Conservation (phyloP, 2,329 filamentous ascomycete genomes). For the Xylaria sp. region DNA sequence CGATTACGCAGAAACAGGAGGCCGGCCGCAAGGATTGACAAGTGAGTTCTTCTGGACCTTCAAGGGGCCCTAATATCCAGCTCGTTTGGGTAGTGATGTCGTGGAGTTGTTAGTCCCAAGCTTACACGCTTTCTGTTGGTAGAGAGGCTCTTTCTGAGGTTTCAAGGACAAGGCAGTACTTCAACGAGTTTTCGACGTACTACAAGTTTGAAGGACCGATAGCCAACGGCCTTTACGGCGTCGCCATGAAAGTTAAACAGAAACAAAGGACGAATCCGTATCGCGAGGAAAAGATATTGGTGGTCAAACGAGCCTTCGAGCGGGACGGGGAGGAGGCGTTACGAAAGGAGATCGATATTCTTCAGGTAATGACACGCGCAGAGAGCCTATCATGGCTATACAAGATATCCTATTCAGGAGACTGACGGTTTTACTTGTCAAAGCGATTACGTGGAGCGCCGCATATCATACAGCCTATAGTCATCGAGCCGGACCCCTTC, state of each 20-base stretch:
- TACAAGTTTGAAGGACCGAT: constrained; percentile 1
- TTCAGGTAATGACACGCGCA: neutral
- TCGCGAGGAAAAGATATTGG: neutral
- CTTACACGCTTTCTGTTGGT: neutral
- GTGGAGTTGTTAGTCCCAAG: neutral
- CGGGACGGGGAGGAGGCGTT: neutral
- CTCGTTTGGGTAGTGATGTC: neutral
- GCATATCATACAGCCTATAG: neutral
- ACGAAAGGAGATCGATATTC: neutral
- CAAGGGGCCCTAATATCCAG: neutral
- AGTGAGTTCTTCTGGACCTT: neutral
- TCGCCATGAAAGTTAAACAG: neutral
- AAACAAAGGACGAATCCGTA: neutral
- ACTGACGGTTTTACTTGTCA: neutral
- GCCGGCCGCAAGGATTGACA: neutral
- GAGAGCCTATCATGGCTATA: neutral
- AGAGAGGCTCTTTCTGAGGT: neutral
- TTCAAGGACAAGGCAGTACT: neutral
- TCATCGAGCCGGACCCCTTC: neutral
- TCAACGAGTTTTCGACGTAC: neutral
- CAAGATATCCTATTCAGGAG: neutral
- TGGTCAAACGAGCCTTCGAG: neutral
- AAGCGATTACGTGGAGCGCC: neutral
- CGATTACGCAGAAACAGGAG: neutral
- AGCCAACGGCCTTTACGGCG: neutral